Conservation (phyloP, 768 basidiomycete species). For the Pleurotus salmoneostramineus region DNA sequence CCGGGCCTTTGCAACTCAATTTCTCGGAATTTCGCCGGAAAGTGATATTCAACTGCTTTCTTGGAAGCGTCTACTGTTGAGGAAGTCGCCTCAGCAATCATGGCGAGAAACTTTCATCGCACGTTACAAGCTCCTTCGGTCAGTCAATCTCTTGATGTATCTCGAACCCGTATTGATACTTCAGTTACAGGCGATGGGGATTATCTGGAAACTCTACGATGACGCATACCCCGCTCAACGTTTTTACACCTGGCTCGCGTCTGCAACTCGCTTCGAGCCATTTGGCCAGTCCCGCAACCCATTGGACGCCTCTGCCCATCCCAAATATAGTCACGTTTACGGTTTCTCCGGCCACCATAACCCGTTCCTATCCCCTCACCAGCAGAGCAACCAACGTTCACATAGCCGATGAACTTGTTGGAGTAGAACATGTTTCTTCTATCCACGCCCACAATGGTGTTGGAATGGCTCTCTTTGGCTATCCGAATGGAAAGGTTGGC, state of each 20-base stretch:
- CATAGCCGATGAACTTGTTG: slow-evolving; percentile 71
- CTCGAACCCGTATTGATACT: not conserved
- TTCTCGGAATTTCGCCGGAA: slow-evolving; percentile 66
- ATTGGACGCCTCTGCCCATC: slow-evolving; percentile 9
- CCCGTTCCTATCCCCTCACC: slow-evolving; percentile 67
- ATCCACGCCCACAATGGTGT: slow-evolving; percentile 61
- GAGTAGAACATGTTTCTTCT: slow-evolving; percentile 57
- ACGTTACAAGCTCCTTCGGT: slow-evolving; percentile 56
- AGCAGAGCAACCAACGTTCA: slow-evolving; percentile 65
- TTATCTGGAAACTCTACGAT: slow-evolving; percentile 55
- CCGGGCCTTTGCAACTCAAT: slow-evolving; percentile 66
- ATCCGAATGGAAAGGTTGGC: slow-evolving; percentile 61
- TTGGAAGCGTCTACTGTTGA: slow-evolving; percentile 46
- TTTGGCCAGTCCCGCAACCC: slow-evolving; percentile 35
- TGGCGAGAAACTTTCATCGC: slow-evolving; percentile 73
- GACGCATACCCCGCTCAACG: slow-evolving; percentile 54
- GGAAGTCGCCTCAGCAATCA: slow-evolving; percentile 44
- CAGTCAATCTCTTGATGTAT: slow-evolving; percentile 8
- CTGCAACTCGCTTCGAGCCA: slow-evolving; percentile 41
- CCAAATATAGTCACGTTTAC: slow-evolving; percentile 37
- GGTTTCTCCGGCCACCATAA: slow-evolving; percentile 64
- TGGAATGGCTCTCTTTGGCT: slow-evolving; percentile 73
- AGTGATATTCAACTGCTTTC: slow-evolving; percentile 36
- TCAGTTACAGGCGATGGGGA: slow-evolving; percentile 59
- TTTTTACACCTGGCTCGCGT: slow-evolving; percentile 45